phyloP scores from a whole-genome alignment of 306 rosid genomes.

The Benincasa hispida region DNA sequence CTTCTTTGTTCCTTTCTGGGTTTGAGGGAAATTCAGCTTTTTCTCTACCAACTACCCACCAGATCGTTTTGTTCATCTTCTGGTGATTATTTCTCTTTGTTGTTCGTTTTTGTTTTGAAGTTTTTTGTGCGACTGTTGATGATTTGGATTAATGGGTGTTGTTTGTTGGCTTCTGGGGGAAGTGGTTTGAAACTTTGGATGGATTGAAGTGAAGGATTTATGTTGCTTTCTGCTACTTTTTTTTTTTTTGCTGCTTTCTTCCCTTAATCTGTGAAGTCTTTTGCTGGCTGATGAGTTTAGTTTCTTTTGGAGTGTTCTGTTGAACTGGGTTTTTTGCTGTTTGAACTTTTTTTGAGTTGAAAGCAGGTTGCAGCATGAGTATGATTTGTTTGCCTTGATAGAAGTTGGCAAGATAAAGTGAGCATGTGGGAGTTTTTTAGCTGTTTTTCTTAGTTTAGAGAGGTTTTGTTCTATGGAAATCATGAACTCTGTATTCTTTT shows the following conservation, averaged over 20 bases:
- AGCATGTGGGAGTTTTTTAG: background rate
- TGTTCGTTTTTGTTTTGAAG: background rate
- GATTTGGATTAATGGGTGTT: background rate
- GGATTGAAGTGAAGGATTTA: background rate
- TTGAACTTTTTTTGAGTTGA: background rate
- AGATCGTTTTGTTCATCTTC: background rate
- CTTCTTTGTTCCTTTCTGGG: background rate
- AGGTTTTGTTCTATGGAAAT: background rate
- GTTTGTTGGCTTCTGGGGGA: background rate
- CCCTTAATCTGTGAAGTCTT: background rate
- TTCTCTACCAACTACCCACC: background rate
- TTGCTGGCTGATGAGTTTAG: background rate
- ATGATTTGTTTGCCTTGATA: background rate
- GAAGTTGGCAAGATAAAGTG: background rate
- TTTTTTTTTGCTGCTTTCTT: background rate
- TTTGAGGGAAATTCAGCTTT: background rate
- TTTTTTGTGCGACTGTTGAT: background rate
- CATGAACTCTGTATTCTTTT: background rate
- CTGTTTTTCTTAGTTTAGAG: background rate
- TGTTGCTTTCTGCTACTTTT: background rate
- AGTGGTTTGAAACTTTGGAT: background rate
- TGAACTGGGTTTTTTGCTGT: background rate
- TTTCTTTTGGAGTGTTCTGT: background rate
- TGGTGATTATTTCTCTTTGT: slow-evolving; percentile 15
- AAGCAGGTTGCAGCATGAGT: background rate